phyloP scores from a whole-genome alignment of 345 rosid genomes.

The Firmiana major region DNA sequence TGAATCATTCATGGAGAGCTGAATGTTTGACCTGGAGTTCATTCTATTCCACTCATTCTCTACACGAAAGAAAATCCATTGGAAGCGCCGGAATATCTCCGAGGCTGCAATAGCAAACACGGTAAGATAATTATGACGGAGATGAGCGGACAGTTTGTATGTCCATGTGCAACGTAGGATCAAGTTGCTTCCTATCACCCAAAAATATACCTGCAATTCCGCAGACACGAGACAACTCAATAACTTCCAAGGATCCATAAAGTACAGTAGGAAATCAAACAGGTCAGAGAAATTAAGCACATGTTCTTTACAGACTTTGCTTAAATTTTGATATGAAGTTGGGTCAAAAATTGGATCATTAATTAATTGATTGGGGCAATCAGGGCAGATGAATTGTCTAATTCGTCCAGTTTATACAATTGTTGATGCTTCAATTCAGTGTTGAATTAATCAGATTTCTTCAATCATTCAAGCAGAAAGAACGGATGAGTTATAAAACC shows the following conservation, averaged over 20 bases:
- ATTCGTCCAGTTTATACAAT: not conserved
- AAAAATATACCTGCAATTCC: conserved; percentile 65
- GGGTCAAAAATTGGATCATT: not conserved
- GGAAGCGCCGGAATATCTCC: conserved; percentile 87
- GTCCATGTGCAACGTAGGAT: conserved; percentile 96
- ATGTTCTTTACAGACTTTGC: not conserved
- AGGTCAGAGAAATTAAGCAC: not conserved
- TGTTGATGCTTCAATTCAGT: not conserved
- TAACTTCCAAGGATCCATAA: not conserved
- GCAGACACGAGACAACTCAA: not conserved
- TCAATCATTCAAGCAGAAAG: not conserved
- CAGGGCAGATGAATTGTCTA: not conserved
- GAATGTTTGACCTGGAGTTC: conserved; percentile 50
- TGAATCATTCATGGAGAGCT: conserved; percentile 36
- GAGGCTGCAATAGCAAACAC: conserved; percentile 68
- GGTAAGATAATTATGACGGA: conserved; percentile 83
- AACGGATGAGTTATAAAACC: not conserved
- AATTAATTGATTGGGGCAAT: not conserved
- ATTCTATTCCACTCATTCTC: conserved; percentile 89
- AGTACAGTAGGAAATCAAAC: not conserved
- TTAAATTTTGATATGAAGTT: not conserved
- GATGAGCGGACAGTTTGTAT: conserved; percentile 92
- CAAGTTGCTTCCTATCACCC: conserved; percentile 92
- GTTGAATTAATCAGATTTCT: not conserved
- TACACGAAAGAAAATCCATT: conserved; percentile 92